Conservation (phyloP, 257 asterid species). For the Penstemon eatonii region DNA sequence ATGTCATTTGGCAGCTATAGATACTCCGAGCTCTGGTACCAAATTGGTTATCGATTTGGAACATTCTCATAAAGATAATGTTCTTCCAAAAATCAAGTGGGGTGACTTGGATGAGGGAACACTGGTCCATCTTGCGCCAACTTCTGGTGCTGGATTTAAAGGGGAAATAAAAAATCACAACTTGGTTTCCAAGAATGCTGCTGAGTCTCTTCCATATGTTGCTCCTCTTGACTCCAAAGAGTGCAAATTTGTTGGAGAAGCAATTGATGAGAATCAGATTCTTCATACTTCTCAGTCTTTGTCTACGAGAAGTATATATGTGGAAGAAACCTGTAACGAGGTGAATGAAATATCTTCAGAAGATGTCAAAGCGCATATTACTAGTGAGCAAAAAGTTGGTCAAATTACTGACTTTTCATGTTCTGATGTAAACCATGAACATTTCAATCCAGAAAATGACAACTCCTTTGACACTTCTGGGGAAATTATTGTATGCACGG, state of each 20-base stretch:
- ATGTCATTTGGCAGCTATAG: conserved; percentile 29
- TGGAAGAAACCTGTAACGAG: conserved; percentile 37
- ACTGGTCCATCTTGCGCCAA: conserved; percentile 53
- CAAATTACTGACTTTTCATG: conserved; percentile 32
- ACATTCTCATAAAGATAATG: conserved; percentile 35
- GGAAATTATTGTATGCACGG: conserved; percentile 28
- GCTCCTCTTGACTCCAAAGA: conserved; percentile 33
- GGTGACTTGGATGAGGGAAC: conserved; percentile 91
- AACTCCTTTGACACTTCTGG: conserved; percentile 9
- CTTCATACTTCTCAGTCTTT: conserved; percentile 31
- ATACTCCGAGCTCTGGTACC: conserved; percentile 30
- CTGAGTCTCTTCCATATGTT: conserved; percentile 28
- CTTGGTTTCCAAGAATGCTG: conserved; percentile 32
- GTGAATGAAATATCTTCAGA: conserved; percentile 48
- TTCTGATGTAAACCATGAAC: conserved; percentile 32
- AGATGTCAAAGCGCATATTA: conserved; percentile 55
- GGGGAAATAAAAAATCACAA: conserved; percentile 40
- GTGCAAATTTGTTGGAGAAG: conserved; percentile 24
- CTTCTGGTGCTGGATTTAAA: conserved; percentile 46
- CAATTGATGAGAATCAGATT: conserved; percentile 33
- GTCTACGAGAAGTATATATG: conserved; percentile 29
- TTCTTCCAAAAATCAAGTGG: conserved; percentile 80
- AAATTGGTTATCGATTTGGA: conserved; percentile 41
- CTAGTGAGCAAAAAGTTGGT: conserved; percentile 41
- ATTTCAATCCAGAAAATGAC: conserved; percentile 34